Base-by-base conservation (phyloP, 345 rosid genomes). In the Lepidium didymum region DNA sequence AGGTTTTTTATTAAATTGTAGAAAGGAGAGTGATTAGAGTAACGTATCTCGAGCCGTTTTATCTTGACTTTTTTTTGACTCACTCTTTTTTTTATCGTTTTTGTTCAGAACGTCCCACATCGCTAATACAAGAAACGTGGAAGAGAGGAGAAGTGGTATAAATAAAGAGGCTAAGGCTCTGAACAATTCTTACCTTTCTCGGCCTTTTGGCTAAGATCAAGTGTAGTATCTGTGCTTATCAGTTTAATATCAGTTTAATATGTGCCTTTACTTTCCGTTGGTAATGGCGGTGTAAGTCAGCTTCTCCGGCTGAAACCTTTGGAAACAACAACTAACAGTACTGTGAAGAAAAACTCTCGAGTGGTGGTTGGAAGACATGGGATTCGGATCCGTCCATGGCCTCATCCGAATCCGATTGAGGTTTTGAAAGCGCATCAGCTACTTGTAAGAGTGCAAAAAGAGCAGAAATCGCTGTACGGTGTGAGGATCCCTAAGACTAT, bases 301-400 rank as follows among this genome's bases (percentile, higher is more conserved):
- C 56, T 78, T 7, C 71, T 69, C 67, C 62, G 59, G 56, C 23
- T 56, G 27, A 58, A 49, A 34, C 67, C 78, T 18, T 58, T 54
- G 8, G 77, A 62, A 54, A 19, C 61, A 45, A 10, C 52, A 13
- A 62, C 27, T 36, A 69, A 69, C 66, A 41, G 12, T 31, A 68
- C 75, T 37, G 65, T 6, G 74, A 45, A 11, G 67, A 56, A 31
- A 23, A 56, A 50, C 62, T 82, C 90, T n/a, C 74, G 96, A 37
- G 97, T 94, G 40, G 86, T 89, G 58, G 99, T 89, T 8, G 99
- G 99, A 4, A 83, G 99, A 50, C 99, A 94, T 64, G 99, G 99
- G 83, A 95, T 95, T 90, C 96, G 97, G 87, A 91, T 95, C 90
- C 96, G 99, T 61, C 96, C 96, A 25, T 95, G 96, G 99, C 99